A percentile compares a stretch with the other conserved stretches of the same genome.
Evolutionary conservation across 192 early-diverging fungal genomes (phyloP).

Genomic region (Dispira simplex): DNA sequence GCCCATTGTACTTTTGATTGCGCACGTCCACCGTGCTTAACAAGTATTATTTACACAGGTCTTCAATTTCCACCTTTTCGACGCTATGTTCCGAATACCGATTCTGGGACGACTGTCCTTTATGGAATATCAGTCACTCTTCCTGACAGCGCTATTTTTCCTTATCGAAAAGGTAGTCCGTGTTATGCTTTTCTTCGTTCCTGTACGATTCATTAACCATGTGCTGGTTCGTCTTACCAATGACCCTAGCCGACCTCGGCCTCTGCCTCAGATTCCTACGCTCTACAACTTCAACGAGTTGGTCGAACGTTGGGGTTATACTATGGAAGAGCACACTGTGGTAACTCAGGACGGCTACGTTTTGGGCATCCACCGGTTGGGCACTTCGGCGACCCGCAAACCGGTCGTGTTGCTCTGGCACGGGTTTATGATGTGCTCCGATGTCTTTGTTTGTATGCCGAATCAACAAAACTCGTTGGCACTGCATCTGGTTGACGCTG

Average conservation of each 20-base stretch:
- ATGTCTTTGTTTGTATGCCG: conserved; percentile 80
- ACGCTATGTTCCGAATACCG: conserved; percentile 34
- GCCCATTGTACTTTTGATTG: too few relatives aligned
- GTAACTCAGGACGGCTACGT: conserved; percentile 76
- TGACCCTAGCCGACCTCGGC: neutral
- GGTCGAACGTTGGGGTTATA: conserved; percentile 54
- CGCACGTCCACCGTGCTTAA: neutral
- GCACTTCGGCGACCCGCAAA: conserved; percentile 16
- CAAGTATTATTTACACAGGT: neutral
- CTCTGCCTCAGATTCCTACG: conserved; percentile 10
- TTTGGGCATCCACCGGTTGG: conserved; percentile 53
- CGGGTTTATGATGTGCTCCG: conserved; percentile 86
- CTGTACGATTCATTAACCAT: conserved; percentile 31
- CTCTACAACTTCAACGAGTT: conserved; percentile 17
- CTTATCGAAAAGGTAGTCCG: conserved; percentile 54
- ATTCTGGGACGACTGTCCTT: conserved; percentile 42
- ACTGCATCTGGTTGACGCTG: conserved; percentile 70
- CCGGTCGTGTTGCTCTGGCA: conserved; percentile 92
- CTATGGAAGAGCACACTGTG: conserved; percentile 69
- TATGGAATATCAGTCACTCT: conserved; percentile 41
- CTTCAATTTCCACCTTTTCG: neutral
- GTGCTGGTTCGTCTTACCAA: conserved; percentile 16
- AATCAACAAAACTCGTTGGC: conserved; percentile 61
- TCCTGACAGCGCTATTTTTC: conserved; percentile 44
- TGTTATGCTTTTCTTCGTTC: conserved; percentile 46